These are phyloP conservation scores for Fragaria vesca DNA, from an alignment of 306 rosid species.

Conservation along the genomic window DNA sequence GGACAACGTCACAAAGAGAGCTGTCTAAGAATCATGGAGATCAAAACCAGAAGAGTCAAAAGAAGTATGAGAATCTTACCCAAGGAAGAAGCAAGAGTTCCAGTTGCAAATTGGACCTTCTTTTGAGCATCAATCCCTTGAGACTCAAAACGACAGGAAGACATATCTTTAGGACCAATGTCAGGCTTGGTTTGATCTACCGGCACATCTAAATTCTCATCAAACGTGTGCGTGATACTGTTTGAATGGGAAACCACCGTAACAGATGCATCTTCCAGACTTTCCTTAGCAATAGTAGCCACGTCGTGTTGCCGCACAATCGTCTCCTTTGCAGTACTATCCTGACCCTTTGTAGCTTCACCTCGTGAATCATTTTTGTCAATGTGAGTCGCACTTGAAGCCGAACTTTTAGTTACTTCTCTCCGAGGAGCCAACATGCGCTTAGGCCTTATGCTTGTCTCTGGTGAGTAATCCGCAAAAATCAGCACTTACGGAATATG, in stretches of 20 bases:
- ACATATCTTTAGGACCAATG: conserved; percentile 28
- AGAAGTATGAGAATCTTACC: conserved; percentile 45
- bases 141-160: conserved; percentile 40
- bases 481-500: conserved; percentile 6
- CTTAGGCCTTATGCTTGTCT: conserved; percentile 61
- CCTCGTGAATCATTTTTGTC: conserved; percentile 29
- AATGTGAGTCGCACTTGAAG: conserved; percentile 20
- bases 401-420: conserved; percentile 27
- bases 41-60: conserved; percentile 8
- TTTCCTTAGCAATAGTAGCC: conserved; percentile 31
- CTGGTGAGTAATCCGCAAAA: conserved; percentile 34
- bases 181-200: conserved; percentile 32
- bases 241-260: conserved; percentile 49
- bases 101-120: conserved; percentile 50
- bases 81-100: conserved; percentile 37
- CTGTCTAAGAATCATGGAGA: conserved; percentile 7
- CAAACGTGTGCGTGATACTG: conserved; percentile 43
- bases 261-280: conserved; percentile 46
- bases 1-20: conserved; percentile 19
- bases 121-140: conserved; percentile 49
- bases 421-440: conserved; percentile 53
- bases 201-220: conserved; percentile 34
- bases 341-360: conserved; percentile 27
- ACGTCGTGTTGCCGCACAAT: conserved; percentile 27
- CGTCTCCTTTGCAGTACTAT: conserved; percentile 37